These are phyloP conservation scores for Albifimbria verrucaria DNA, from an alignment of 2,329 filamentous ascomycete genomes.

Conservation along the genomic window DNA sequence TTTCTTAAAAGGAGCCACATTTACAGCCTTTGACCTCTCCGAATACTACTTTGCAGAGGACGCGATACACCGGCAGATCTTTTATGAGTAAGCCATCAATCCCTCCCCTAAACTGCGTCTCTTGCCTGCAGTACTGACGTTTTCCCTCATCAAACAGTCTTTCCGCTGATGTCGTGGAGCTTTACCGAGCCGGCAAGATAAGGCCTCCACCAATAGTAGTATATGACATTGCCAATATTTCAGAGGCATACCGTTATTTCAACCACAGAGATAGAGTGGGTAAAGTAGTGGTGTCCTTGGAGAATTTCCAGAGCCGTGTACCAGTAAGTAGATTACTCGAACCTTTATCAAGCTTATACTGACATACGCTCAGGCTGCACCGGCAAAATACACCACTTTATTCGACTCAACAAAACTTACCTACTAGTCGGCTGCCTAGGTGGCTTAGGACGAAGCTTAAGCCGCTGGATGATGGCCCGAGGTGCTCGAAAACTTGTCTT, in stretches of 20 bases:
- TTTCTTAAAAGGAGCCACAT: slow-evolving; percentile 30
- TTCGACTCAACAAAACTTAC: slow-evolving; percentile 13
- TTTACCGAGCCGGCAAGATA: slow-evolving; percentile 14
- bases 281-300: slow-evolving; percentile 26
- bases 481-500: slow-evolving; percentile 11
- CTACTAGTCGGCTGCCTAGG: slow-evolving; percentile 20
- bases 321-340: not conserved
- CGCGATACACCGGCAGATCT: not conserved
- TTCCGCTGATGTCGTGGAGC: slow-evolving; percentile 5
- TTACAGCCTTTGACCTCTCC: slow-evolving; percentile 16
- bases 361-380: not conserved
- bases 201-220: slow-evolving; percentile 9
- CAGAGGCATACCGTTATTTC: slow-evolving; percentile 31
- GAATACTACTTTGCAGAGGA: slow-evolving; percentile 6
- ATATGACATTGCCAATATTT: slow-evolving; percentile 14
- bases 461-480: slow-evolving; percentile 25
- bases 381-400: not conserved
- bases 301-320: slow-evolving; percentile 5
- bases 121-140: not conserved
- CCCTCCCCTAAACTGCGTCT: not conserved
- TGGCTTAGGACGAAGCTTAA: slow-evolving; percentile 29
- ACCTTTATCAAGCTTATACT: not conserved
- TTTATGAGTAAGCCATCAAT: not conserved
- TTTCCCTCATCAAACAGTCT: not conserved
- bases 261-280: slow-evolving; percentile 29